These are phyloP conservation scores for Gigaspora rosea DNA, from an alignment of 192 early-diverging fungal genomes.

Conservation along the genomic window DNA sequence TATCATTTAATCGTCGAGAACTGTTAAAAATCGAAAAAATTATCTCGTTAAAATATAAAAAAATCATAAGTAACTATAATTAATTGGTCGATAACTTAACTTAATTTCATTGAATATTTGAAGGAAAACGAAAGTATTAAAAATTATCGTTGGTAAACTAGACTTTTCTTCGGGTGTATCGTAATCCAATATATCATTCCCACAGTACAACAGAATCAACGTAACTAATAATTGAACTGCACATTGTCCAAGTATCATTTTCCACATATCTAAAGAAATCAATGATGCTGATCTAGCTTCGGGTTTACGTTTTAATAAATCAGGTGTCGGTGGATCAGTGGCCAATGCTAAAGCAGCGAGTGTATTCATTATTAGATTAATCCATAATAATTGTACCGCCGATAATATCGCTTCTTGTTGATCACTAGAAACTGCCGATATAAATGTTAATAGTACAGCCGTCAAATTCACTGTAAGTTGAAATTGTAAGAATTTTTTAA, in stretches of 20 bases:
- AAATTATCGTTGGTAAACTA: slow-evolving; percentile 77
- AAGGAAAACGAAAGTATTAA: slow-evolving; percentile 84
- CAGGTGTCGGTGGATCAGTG: slow-evolving; percentile 86
- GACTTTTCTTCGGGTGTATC: too few species aligned
- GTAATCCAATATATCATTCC: slow-evolving; percentile 61
- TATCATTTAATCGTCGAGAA: slow-evolving; percentile 71
- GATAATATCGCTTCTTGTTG: slow-evolving; percentile 84
- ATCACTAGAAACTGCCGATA: slow-evolving; percentile 66
- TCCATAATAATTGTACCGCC: slow-evolving; percentile 96
- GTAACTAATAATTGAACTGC: slow-evolving; percentile 86
- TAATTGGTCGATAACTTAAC: slow-evolving; percentile 33
- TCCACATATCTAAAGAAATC: slow-evolving; percentile 93
- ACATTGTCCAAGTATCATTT: slow-evolving; percentile 91
- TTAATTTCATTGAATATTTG: slow-evolving; percentile 58
- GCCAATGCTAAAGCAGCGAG: slow-evolving; percentile 96
- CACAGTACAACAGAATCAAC: slow-evolving; percentile 69
- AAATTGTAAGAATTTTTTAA: slow-evolving; percentile 99
- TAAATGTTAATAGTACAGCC: slow-evolving; percentile 78
- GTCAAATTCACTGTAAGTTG: slow-evolving; percentile 98
- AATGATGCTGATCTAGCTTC: slow-evolving; percentile 79
- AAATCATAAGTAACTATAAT: background rate
- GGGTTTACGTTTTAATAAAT: slow-evolving; percentile 86
- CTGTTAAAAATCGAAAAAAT: slow-evolving; percentile 38
- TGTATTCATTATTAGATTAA: slow-evolving; percentile 99
- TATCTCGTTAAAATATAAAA: background rate